Conservation (phyloP, 2,329 filamentous ascomycete species). For the Cladosporium sp. region DNA sequence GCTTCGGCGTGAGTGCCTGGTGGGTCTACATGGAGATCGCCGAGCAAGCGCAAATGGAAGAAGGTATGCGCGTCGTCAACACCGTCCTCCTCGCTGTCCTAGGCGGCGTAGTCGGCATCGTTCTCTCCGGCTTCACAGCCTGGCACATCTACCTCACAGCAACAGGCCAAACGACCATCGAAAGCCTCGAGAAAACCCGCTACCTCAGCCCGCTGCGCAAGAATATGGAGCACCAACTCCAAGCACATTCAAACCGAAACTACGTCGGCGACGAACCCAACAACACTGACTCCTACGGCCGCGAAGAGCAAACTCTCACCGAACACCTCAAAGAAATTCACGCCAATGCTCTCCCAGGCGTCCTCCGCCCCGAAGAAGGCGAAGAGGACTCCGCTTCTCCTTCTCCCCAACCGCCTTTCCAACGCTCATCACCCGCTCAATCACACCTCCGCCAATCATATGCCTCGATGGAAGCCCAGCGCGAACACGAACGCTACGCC, state of each 20-base stretch:
- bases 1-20: conserved; percentile 71
- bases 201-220: conserved; percentile 81
- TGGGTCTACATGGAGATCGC: conserved; percentile 89
- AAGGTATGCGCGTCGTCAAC: conserved; percentile 76
- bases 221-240: conserved; percentile 49
- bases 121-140: conserved; percentile 81
- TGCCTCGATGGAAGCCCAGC: conserved; percentile 60
- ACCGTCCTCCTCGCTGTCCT: conserved; percentile 85
- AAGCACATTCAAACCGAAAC: conserved; percentile 20
- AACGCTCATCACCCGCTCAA: conserved; percentile 45
- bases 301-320: conserved; percentile 46
- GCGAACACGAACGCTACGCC: conserved; percentile 69
- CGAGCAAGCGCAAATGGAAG: conserved; percentile 66
- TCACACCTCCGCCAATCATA: conserved; percentile 46
- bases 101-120: conserved; percentile 85
- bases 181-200: conserved; percentile 91
- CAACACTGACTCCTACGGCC: background rate
- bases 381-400: conserved; percentile 48
- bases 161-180: conserved; percentile 87
- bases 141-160: conserved; percentile 87
- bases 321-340: conserved; percentile 80
- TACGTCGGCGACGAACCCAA: conserved; percentile 45
- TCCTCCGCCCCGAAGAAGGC: conserved; percentile 79
- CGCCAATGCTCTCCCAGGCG: conserved; percentile 75
- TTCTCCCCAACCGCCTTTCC: conserved; percentile 29